Evolutionary conservation across 1,284 basidiomycete genomes (phyloP).

Genomic region (Ustilago xerochloae): DNA sequence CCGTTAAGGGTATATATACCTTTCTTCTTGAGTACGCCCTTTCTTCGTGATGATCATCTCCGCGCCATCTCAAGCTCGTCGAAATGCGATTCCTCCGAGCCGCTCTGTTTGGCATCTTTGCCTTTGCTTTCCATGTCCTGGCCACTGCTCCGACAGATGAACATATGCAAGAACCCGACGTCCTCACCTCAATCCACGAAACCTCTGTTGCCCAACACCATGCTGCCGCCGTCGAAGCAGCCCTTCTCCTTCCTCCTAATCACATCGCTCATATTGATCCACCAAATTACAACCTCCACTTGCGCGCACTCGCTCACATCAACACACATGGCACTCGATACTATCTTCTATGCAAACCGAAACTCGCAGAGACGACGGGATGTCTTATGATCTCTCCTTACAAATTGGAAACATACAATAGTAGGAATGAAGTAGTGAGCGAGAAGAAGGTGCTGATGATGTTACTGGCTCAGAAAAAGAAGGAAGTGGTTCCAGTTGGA

Average conservation of each 20-base stretch:
- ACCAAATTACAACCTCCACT: background rate
- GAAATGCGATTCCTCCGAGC: no score
- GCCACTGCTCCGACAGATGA: background rate
- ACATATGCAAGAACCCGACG: background rate
- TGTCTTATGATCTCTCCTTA: background rate
- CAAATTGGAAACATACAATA: background rate
- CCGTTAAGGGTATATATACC: no score
- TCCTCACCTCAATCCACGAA: background rate
- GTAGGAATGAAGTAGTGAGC: background rate
- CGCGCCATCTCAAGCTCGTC: no score
- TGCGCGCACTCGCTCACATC: background rate
- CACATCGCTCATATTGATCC: background rate
- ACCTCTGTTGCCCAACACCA: background rate
- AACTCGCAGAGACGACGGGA: no score
- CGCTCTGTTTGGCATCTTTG: no score
- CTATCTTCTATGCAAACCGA: background rate
- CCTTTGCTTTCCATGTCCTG: background rate
- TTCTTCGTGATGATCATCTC: no score
- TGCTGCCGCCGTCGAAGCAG: background rate
- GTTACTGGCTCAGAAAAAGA: background rate
- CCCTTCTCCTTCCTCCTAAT: background rate
- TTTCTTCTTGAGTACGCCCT: no score
- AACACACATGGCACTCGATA: background rate
- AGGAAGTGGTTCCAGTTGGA: background rate
- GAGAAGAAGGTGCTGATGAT: constrained; percentile 7